Conservation (phyloP, 495 filamentous ascomycete species). For the Delitschia confertaspora region DNA sequence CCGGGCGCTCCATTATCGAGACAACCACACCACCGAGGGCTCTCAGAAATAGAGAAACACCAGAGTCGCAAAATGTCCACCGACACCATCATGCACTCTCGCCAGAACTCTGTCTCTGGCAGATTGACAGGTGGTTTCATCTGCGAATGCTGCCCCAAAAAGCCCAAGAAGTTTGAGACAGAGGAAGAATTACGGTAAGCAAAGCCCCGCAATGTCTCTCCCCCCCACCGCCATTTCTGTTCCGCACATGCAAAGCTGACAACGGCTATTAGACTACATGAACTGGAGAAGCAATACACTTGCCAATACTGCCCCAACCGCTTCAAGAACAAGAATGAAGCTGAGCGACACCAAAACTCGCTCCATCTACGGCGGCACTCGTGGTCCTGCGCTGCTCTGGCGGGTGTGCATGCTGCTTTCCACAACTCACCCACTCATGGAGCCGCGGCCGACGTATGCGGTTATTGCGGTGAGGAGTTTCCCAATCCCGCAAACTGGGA, state of each 20-base stretch:
- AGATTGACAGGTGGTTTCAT: conserved; percentile 51
- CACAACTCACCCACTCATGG: conserved; percentile 60
- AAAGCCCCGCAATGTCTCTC: background rate
- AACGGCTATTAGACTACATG: conserved; percentile 50
- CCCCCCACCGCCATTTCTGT: conserved; percentile 12
- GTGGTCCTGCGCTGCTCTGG: conserved; percentile 92
- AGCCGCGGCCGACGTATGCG: conserved; percentile 68
- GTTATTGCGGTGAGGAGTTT: conserved; percentile 95
- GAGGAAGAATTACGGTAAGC: conserved; percentile 77
- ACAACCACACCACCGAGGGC: conserved; percentile 31
- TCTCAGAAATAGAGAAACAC: conserved; percentile 30
- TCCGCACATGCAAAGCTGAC: conserved; percentile 9
- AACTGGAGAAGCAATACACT: conserved; percentile 91
- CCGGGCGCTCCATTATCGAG: conserved; percentile 38
- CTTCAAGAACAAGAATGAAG: conserved; percentile 99
- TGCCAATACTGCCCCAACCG: conserved; percentile 88
- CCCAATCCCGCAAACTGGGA: conserved; percentile 76
- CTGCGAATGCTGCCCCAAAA: conserved; percentile 97
- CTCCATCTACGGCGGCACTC: conserved; percentile 92
- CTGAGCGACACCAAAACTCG: conserved; percentile 93
- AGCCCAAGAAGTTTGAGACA: conserved; percentile 94
- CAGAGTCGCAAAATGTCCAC: conserved; percentile 39
- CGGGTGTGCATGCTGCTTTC: conserved; percentile 65
- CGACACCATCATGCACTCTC: conserved; percentile 31
- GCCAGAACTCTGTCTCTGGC: conserved; percentile 30